Evolutionary conservation across 2,329 filamentous ascomycete genomes (phyloP).

Genomic region (Verticillium nubilum): DNA sequence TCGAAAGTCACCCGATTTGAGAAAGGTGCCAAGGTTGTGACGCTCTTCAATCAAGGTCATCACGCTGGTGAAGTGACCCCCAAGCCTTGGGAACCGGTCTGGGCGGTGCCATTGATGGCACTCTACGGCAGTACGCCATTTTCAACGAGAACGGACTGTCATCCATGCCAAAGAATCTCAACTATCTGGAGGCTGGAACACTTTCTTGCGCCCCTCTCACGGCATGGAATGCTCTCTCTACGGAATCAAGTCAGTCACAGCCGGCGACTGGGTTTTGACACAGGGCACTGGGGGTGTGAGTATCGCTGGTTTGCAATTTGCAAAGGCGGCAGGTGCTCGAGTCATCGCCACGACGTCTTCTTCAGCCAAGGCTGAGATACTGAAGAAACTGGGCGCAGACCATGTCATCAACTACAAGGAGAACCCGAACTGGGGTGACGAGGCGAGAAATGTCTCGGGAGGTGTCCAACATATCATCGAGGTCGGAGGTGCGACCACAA

Average conservation of each 20-base stretch:
- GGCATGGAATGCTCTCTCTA: constrained; percentile 60
- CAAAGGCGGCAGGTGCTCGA: constrained; percentile 40
- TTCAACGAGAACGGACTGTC: constrained; percentile 67
- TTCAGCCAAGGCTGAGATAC: constrained; percentile 33
- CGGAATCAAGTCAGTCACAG: constrained; percentile 44
- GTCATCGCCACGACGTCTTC: constrained; percentile 45
- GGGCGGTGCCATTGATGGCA: constrained; percentile 63
- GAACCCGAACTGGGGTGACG: constrained; percentile 37
- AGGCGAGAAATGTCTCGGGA: constrained; percentile 34
- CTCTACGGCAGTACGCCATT: constrained; percentile 59
- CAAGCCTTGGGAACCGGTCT: constrained; percentile 47
- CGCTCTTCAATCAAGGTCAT: constrained; percentile 57
- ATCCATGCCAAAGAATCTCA: constrained; percentile 50
- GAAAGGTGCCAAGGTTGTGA: constrained; percentile 49
- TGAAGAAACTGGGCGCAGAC: constrained; percentile 42
- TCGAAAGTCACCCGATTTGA: constrained; percentile 32
- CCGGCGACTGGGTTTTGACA: constrained; percentile 56
- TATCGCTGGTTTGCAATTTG: constrained; percentile 59
- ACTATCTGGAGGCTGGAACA: constrained; percentile 47
- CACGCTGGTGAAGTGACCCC: constrained; percentile 35
- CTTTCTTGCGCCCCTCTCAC: constrained; percentile 58
- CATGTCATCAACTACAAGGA: constrained; percentile 46
- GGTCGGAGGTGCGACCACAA: constrained; percentile 39
- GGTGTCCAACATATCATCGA: constrained; percentile 42
- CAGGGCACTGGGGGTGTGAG: constrained; percentile 68